Base-by-base conservation (phyloP, 352 stramenopile species). In the Lagenidium sp. region DNA sequence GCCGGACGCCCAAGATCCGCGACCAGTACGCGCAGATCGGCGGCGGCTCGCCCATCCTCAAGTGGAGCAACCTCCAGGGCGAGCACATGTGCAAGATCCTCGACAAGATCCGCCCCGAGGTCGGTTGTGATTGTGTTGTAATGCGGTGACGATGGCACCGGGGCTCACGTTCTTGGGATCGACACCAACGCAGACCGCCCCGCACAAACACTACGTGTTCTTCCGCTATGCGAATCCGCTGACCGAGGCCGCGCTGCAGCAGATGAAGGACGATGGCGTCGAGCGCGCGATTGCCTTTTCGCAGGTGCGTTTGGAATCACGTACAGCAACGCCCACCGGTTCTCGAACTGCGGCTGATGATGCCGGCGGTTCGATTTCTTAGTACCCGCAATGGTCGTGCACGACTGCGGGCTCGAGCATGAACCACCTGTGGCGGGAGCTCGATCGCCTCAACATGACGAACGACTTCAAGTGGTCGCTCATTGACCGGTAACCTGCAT, bases 171-270 rank as follows among this genome's bases (percentile, higher is more conserved):
- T 26, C 38, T 21, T 44, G 36, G 44, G 26, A n/a, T n/a, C n/a
- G n/a, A n/a, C n/a, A n/a, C n/a, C n/a, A n/a, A n/a, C 30, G n/a
- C 36, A 91, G 65, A 88, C 55, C 26, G 83, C 71, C 11, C 75
- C 96, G n/a, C 75, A 97, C 63, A 94, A 95, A 60, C 80, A 86
- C 45, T 99, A 99, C 55, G 87, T 98, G 31, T 96, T 96, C 35
- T 99, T 99, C 79, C 82, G 96, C 35, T 99, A 99, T 61, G 98
- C 95, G 53, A 89, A 98, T 47, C 96, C 96, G 20, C 89, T 98
- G 52, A 99, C 96, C 6, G 95, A 99, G 58, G 70, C 89, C 28
- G 96, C 95, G n/a, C 61, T 99, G 35, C 76, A 92, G 46, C 60
- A 97, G 60, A 98, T 99, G 80, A 81, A 90, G 44, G 61, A 75